Base-by-base conservation (phyloP, 352 stramenopile genomes). In the Globisporangium nodosum region DNA sequence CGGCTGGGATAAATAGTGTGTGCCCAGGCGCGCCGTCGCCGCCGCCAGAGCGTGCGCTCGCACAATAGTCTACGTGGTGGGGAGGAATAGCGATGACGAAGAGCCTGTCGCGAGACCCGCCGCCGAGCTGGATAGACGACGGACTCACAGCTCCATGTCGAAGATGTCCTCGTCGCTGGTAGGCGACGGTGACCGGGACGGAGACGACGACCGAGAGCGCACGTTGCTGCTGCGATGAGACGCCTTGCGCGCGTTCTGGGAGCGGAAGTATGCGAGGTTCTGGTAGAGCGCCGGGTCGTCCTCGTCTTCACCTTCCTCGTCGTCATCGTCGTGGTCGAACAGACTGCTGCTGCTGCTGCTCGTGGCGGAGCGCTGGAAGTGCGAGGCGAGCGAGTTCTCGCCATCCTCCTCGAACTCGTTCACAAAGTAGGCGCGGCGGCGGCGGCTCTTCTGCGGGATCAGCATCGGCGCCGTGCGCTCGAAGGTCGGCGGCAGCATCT, bases 221-320 rank as follows among this genome's bases (percentile, higher is more conserved):
- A 54, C 47, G 16, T 33, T 24, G 30, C 45, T 56, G 39, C 7
- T 60, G 45, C 21, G 46, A 43, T 49, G 31, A 13, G 31, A 59
- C 42, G 52, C 46, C 60, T 70, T 67, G 49, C 56, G 33, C 13
- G 62, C 61, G 63, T 70, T 68, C 61, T 86, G 76, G 30, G 76
- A 85, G 59, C 71, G 72, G 62, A 89, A 80, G 68, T 84, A 87
- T 20, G 74, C 79, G 39, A 87, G 65, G 63, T 89, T 89, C 48
- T 73, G 71, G 56, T 84, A 90, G 61, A 87, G 65, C 57, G 74
- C 65, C 21, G 74, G 67, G 45, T 90, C 75, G 35, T 87, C 79
- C 57, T 90, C 76, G 54, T 90, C 74, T n/a, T 52, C 56, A 21
- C 76, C 62, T 24, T 12, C 37, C 13, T 80, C 76, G 37, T 67